phyloP scores from a whole-genome alignment of 2,329 filamentous ascomycete genomes.

The Blumeria hordei region DNA sequence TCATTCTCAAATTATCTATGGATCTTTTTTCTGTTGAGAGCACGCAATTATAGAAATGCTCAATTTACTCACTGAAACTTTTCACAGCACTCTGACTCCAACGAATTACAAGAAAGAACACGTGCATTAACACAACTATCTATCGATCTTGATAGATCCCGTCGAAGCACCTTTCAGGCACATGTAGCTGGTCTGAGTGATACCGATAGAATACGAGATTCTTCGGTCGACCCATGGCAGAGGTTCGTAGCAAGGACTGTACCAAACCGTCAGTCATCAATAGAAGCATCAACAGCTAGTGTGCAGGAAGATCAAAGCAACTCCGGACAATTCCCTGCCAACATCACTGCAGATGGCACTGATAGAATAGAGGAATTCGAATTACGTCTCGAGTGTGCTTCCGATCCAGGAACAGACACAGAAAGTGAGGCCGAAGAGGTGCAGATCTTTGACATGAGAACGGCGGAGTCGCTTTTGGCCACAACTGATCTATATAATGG shows the following conservation, averaged over 20 bases:
- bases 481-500: neutral
- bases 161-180: constrained; percentile 6
- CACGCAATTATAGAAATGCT: neutral
- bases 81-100: neutral
- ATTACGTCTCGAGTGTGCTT: constrained; percentile 2
- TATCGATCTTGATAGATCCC: constrained; percentile 5
- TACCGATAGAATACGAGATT: constrained; percentile 59
- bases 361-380: constrained; percentile 5
- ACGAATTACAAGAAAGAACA: constrained; percentile 5
- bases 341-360: constrained; percentile 11
- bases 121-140: constrained; percentile 6
- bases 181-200: constrained; percentile 55
- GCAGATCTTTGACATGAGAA: constrained; percentile 7
- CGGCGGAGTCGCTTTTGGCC: neutral
- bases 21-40: neutral
- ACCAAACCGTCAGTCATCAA: constrained; percentile 60
- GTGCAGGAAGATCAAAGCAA: constrained; percentile 11
- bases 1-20: neutral
- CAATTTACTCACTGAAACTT: neutral
- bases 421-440: constrained; percentile 9
- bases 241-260: constrained; percentile 58
- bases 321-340: constrained; percentile 9
- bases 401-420: neutral
- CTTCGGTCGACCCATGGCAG: constrained; percentile 47
- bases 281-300: constrained; percentile 54